Base-by-base conservation (phyloP, 2,329 filamentous ascomycete species). In the Calonectria naviculata region DNA sequence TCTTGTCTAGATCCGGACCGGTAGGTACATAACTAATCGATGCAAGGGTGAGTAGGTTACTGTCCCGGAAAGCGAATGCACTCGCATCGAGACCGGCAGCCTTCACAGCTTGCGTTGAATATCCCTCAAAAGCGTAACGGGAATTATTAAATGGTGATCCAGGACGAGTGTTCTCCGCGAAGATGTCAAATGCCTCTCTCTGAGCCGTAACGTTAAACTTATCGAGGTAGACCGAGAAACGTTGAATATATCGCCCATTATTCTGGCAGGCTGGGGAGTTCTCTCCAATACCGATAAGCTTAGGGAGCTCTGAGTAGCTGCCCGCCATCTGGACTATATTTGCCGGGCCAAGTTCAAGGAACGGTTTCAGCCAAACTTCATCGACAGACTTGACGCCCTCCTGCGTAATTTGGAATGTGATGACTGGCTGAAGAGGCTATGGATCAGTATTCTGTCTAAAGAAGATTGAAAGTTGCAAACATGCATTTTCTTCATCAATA, bases 41-140 rank as follows among this genome's bases (percentile, higher is more conserved):
- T 3, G 77, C 75, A 0, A 72, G 73, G 29, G 71, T 60, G 4
- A 78, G 74, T 3, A 78, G 66, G 36, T 78, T 75, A 26, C 75
- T 64, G 0, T 73, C 60, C 1, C 77, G 74, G 67, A 76, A 78
- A 0, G 75, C 74, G n/a, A 78, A 78, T 4, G 76, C 75, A 26
- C 67, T 46, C 3, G 62, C 68, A 9, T 65, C 15, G 1, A 19
- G 15, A 21, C 65, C 24, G 0, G 56, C 42, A 0, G 56, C 62
- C 1, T 73, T 69, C 1, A 78, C 84, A 1, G 84, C 88, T n/a
- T 84, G 78, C 9, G 76, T 79, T 0, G 87, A 84, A 78, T 90
- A 91, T 3, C 86, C 86, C 74, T 91, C 89, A 66, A 90, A 87
- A 84, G 90, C 86, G 80, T 89, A 87, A 46, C 90, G 81, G 3